Evolutionary conservation across 2,329 filamentous ascomycete species (phyloP).

Genomic region (Cladophialophora carrionii): DNA sequence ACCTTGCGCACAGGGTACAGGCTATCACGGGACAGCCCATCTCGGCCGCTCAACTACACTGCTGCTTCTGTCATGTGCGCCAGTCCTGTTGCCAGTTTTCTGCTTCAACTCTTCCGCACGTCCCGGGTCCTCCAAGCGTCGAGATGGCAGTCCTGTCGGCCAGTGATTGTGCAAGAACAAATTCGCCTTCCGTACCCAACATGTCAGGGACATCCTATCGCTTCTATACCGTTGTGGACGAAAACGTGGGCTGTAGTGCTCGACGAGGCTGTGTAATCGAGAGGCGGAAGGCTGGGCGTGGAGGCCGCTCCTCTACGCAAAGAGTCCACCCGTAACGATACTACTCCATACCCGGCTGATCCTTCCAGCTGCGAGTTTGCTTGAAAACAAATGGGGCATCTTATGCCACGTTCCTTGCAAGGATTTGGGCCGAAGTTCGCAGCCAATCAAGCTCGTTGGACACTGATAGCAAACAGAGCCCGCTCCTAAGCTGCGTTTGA

Average conservation of each 20-base stretch:
- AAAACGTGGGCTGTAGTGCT: not conserved
- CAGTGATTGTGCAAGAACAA: not conserved
- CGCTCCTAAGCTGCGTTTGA: slow-evolving; percentile 18
- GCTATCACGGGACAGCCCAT: slow-evolving; percentile 14
- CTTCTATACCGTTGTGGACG: not conserved
- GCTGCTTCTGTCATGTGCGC: slow-evolving; percentile 29
- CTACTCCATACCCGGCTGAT: not conserved
- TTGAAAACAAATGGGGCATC: slow-evolving; percentile 15
- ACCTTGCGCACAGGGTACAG: slow-evolving; percentile 20
- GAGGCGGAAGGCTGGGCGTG: not conserved
- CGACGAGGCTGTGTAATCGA: slow-evolving; percentile 7
- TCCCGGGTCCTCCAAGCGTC: slow-evolving; percentile 3
- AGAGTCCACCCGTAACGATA: not conserved
- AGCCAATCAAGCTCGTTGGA: slow-evolving; percentile 22
- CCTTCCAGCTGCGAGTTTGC: slow-evolving; percentile 27
- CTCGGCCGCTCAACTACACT: slow-evolving; percentile 17
- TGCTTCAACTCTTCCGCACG: slow-evolving; percentile 20
- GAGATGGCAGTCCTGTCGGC: not conserved
- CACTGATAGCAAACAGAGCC: slow-evolving; percentile 31
- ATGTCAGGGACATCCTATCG: not conserved
- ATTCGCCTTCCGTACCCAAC: not conserved
- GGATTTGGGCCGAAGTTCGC: slow-evolving; percentile 22
- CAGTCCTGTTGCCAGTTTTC: slow-evolving; percentile 17
- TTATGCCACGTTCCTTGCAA: slow-evolving; percentile 25
- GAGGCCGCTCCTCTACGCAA: not conserved